Evolutionary conservation across 2,329 filamentous ascomycete genomes (phyloP).

Genomic region (Ophiocordyceps camponoti-saundersi): DNA sequence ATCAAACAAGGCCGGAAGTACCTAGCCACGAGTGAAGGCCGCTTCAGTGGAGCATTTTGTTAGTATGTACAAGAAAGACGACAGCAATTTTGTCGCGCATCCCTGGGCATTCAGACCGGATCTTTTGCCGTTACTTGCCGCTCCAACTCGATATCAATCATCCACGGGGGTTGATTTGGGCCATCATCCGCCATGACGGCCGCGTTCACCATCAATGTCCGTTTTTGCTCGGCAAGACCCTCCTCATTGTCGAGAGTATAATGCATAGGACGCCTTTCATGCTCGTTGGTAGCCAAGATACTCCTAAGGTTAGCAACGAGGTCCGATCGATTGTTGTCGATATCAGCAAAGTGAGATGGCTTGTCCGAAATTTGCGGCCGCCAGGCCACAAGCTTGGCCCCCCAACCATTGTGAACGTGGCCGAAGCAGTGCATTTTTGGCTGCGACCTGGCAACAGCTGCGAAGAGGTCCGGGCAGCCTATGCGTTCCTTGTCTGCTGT

Average conservation of each 20-base stretch:
- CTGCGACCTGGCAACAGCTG: constrained; percentile 2
- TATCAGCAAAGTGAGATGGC: constrained; percentile 23
- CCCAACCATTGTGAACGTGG: constrained; percentile 16
- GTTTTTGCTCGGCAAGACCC: constrained; percentile 13
- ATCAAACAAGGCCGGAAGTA: too few species aligned
- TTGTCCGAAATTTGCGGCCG: constrained; percentile 7
- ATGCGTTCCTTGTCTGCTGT: constrained; percentile 9
- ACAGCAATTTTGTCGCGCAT: too few species aligned
- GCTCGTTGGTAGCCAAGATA: not conserved
- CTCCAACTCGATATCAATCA: not conserved
- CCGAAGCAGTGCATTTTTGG: constrained; percentile 20
- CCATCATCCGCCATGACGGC: constrained; percentile 31
- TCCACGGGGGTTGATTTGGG: constrained; percentile 40
- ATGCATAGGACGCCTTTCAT: not conserved
- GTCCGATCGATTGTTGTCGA: constrained; percentile 25
- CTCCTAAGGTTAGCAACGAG: constrained; percentile 9
- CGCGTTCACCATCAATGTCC: constrained; percentile 40
- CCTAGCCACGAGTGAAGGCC: too few species aligned
- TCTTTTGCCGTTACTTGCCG: constrained; percentile 2
- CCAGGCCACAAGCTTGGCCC: constrained; percentile 30
- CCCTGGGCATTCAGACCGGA: not conserved
- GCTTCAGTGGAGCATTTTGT: too few species aligned
- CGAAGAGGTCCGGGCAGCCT: constrained; percentile 7
- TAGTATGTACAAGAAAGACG: too few species aligned
- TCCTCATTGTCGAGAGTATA: constrained; percentile 9